These are phyloP conservation scores for Camelina hispida DNA, from an alignment of 345 rosid species.

Conservation along the genomic window DNA sequence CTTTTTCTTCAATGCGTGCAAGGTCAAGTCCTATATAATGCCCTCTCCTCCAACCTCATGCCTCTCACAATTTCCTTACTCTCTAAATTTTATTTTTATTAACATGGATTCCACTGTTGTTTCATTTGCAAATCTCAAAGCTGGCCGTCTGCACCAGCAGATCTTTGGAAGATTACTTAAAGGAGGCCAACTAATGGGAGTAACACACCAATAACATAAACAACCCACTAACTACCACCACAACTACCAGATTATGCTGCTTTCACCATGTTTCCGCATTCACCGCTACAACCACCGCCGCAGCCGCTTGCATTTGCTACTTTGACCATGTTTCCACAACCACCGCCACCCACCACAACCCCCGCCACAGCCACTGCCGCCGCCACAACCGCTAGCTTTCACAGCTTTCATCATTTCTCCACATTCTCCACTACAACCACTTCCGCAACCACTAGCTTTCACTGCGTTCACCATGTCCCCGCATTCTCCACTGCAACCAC, in stretches of 20 bases:
- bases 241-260: constrained; percentile 14
- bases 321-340: constrained; percentile 29
- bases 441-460: constrained; percentile 39
- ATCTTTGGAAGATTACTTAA: too few species aligned
- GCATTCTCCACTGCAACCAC: constrained; percentile 38
- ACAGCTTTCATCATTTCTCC: constrained; percentile 20
- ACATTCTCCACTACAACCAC: constrained; percentile 24
- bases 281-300: constrained; percentile 32
- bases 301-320: background rate
- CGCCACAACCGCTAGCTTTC: background rate
- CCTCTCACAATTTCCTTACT: too few species aligned
- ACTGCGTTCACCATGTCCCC: constrained; percentile 11
- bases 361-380: constrained; percentile 32
- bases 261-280: constrained; percentile 39
- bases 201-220: too few species aligned
- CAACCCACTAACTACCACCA: background rate
- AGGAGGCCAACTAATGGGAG: too few species aligned
- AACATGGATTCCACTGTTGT: too few species aligned
- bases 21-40: too few species aligned
- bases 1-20: too few species aligned
- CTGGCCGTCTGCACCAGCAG: too few species aligned
- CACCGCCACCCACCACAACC: constrained; percentile 42
- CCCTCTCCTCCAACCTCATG: too few species aligned
- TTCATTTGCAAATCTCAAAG: too few species aligned
- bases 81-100: too few species aligned